Conservation (phyloP, 257 asterid genomes). For the Fraxinus cuspidata region DNA sequence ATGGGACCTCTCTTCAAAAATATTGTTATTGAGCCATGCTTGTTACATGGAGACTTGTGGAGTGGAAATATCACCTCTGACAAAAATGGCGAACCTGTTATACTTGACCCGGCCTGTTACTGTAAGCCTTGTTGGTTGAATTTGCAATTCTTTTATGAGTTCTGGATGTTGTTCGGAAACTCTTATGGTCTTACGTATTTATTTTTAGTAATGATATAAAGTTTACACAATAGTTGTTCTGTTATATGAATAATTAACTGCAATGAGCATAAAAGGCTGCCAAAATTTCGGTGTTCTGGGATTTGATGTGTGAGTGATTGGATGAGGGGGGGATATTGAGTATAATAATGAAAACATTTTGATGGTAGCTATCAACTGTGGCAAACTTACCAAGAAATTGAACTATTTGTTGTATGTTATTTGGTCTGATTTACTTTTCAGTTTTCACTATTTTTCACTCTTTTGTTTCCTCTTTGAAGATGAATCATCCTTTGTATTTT, state of each 20-base stretch:
- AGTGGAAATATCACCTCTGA: slow-evolving; percentile 89
- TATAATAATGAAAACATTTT: neutral
- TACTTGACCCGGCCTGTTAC: slow-evolving; percentile 97
- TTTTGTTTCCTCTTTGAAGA: neutral
- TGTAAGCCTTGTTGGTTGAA: slow-evolving; percentile 47
- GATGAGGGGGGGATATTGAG: neutral
- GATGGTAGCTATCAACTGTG: neutral
- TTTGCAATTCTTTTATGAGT: neutral
- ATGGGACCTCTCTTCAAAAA: slow-evolving; percentile 72
- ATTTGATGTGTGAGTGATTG: neutral
- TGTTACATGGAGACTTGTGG: slow-evolving; percentile 96
- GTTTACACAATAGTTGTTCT: neutral
- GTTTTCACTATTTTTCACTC: neutral
- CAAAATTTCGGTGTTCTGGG: neutral
- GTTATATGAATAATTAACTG: neutral
- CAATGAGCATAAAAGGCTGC: neutral
- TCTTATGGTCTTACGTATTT: neutral
- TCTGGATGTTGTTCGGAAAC: neutral
- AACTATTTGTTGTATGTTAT: neutral
- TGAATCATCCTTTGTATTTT: neutral
- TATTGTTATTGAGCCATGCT: slow-evolving; percentile 75
- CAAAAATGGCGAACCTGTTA: slow-evolving; percentile 84
- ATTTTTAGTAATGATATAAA: neutral
- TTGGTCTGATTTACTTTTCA: neutral
- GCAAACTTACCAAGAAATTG: neutral